Percentiles rank a stretch among this genome's conserved stretches.
Conservation (phyloP, 1,139 yeast species). For the Kurtzmaniella quercitrusa region DNA sequence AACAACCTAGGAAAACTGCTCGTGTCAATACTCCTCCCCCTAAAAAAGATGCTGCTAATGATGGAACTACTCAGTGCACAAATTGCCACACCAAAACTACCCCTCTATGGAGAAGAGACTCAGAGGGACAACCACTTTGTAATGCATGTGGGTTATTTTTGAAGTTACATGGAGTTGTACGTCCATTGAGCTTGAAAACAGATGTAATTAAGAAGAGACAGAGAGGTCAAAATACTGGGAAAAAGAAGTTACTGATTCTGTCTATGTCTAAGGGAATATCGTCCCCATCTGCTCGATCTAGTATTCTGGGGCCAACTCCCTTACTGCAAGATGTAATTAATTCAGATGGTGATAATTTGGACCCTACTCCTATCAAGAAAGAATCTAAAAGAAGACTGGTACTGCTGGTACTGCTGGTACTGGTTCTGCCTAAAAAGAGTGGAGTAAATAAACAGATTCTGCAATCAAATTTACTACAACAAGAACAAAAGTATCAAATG, state of each 20-base stretch:
- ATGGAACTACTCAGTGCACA: conserved; percentile 27
- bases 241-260: conserved; percentile 3
- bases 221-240: conserved; percentile 6
- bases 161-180: conserved; percentile 53
- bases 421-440: not conserved
- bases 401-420: not conserved
- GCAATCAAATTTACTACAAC: not conserved
- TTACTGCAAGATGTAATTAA: conserved; percentile 2
- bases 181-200: conserved; percentile 69
- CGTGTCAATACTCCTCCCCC: not conserved
- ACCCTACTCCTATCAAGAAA: conserved; percentile 24
- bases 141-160: conserved; percentile 59
- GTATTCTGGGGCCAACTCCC: not conserved
- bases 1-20: conserved; percentile 5
- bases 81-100: conserved; percentile 57
- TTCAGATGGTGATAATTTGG: conserved; percentile 35
- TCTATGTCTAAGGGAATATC: conserved; percentile 4
- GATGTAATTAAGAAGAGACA: conserved; percentile 81
- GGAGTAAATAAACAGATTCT: not conserved
- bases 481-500: not conserved
- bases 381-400: conserved; percentile 1
- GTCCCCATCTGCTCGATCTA: conserved; percentile 6
- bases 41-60: not conserved
- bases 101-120: conserved; percentile 56
- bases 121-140: conserved; percentile 52